Evolutionary conservation across 2,329 filamentous ascomycete species (phyloP).

Genomic region (Penicillium sclerotigenum): DNA sequence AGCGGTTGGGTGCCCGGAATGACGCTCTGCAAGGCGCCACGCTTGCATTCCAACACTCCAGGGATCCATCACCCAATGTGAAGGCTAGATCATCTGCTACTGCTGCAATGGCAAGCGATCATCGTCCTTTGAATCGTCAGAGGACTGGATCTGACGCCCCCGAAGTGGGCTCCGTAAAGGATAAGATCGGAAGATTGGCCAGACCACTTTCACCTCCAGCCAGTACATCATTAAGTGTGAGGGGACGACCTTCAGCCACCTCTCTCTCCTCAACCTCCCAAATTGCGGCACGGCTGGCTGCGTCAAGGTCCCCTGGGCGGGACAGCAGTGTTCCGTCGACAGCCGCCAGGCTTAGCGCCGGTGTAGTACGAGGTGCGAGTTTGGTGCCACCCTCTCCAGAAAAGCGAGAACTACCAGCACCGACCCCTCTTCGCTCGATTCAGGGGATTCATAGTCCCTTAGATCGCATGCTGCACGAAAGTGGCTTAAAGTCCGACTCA

Average conservation of each 20-base stretch:
- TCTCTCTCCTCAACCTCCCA: constrained; percentile 26
- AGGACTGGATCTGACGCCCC: constrained; percentile 27
- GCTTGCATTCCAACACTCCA: constrained; percentile 33
- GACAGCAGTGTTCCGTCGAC: constrained; percentile 12
- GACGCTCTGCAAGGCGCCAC: constrained; percentile 39
- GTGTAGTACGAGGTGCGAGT: constrained; percentile 19
- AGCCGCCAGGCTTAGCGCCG: constrained; percentile 17
- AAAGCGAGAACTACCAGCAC: constrained; percentile 22
- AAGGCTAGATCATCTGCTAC: constrained; percentile 17
- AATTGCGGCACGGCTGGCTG: constrained; percentile 38
- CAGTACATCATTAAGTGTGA: constrained; percentile 3
- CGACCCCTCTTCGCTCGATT: constrained; percentile 24
- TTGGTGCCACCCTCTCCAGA: constrained; percentile 14
- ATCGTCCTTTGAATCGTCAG: constrained; percentile 11
- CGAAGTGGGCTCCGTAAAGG: constrained; percentile 37
- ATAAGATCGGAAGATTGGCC: constrained; percentile 38
- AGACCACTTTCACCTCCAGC: constrained; percentile 17
- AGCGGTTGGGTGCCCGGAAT: constrained; percentile 26
- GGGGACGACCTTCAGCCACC: constrained; percentile 11
- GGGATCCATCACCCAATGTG: constrained; percentile 15
- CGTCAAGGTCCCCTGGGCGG: constrained; percentile 27
- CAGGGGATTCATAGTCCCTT: not conserved
- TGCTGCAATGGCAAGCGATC: constrained; percentile 22
- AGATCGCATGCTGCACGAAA: constrained; percentile 13
- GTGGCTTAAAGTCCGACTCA: constrained; percentile 10